A percentile compares a stretch with the other conserved stretches of the same genome.
phyloP scores from a whole-genome alignment of 2,329 filamentous ascomycete genomes.

The Botryotinia narcissicola region DNA sequence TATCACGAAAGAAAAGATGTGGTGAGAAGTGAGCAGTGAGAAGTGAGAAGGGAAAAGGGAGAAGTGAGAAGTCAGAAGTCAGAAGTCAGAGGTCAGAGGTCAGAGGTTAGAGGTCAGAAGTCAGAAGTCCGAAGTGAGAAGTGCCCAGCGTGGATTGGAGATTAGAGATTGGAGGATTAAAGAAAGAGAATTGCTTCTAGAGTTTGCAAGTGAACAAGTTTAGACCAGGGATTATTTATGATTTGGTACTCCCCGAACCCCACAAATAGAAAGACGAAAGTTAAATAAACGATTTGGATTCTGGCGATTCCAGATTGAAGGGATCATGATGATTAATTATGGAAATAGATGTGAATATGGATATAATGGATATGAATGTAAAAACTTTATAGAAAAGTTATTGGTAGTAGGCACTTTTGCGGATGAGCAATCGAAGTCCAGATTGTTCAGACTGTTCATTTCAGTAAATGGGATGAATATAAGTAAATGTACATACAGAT shows the following conservation, averaged over 20 bases:
- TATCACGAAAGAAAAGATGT: slow-evolving; percentile 10
- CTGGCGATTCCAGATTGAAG: not conserved
- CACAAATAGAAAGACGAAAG: not conserved
- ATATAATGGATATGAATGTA: not conserved
- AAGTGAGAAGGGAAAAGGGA: not conserved
- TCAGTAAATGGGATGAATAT: no score
- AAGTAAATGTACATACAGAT: not conserved
- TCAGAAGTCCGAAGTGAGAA: not conserved
- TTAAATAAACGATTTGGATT: not conserved
- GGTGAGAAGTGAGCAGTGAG: not conserved
- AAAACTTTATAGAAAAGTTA: not conserved
- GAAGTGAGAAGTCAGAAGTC: not conserved
- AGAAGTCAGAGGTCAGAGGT: not conserved
- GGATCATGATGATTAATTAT: not conserved
- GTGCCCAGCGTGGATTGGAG: not conserved
- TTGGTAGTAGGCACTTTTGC: no score
- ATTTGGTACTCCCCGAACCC: not conserved
- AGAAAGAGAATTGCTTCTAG: not conserved
- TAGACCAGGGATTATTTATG: not conserved
- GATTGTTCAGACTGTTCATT: not conserved
- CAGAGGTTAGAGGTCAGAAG: not conserved
- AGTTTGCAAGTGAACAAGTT: not conserved
- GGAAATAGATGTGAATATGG: not conserved
- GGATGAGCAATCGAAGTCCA: not conserved
- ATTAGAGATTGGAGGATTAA: not conserved